Percentiles rank a stretch among this genome's conserved stretches.
Evolutionary conservation across 2,329 filamentous ascomycete species (phyloP).

Genomic region (Phialemoniopsis sp.): DNA sequence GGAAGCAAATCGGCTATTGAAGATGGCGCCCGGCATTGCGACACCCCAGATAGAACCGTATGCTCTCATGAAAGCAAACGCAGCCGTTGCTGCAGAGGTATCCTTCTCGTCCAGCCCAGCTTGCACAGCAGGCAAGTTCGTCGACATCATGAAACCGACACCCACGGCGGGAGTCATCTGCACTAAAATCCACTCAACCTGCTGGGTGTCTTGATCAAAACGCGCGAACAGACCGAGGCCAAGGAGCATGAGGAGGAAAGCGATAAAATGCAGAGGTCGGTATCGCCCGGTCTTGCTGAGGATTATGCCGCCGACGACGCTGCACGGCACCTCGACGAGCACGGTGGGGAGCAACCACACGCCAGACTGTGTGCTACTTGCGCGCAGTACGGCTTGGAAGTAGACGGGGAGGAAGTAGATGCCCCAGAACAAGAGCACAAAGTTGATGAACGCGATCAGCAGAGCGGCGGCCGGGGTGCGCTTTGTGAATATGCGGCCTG

Average conservation of each 20-base stretch:
- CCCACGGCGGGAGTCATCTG: constrained; percentile 35
- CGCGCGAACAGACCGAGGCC: constrained; percentile 29
- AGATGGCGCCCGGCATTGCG: constrained; percentile 36
- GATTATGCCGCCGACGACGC: constrained; percentile 11
- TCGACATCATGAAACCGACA: constrained; percentile 33
- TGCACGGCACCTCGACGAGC: constrained; percentile 8
- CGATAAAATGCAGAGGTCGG: constrained; percentile 14
- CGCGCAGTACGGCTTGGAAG: constrained; percentile 31
- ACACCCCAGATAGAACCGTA: constrained; percentile 44
- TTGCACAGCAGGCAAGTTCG: constrained; percentile 37
- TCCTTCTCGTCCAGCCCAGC: constrained; percentile 31
- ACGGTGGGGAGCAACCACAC: constrained; percentile 16
- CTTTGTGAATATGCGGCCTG: constrained; percentile 35
- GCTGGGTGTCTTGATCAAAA: constrained; percentile 26
- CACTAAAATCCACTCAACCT: constrained; percentile 33
- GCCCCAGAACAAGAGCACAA: constrained; percentile 25
- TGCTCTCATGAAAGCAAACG: constrained; percentile 39
- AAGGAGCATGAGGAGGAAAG: constrained; percentile 21
- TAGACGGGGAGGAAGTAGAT: constrained; percentile 36
- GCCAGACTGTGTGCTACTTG: constrained; percentile 18
- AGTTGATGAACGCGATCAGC: constrained; percentile 27
- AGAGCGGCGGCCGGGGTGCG: constrained; percentile 25
- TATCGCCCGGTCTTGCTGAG: constrained; percentile 17
- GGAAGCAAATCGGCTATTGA: constrained; percentile 17
- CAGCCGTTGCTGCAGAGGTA: constrained; percentile 27